Base-by-base conservation (phyloP, 1,284 basidiomycete species). In the Neonothopanus nambi region DNA sequence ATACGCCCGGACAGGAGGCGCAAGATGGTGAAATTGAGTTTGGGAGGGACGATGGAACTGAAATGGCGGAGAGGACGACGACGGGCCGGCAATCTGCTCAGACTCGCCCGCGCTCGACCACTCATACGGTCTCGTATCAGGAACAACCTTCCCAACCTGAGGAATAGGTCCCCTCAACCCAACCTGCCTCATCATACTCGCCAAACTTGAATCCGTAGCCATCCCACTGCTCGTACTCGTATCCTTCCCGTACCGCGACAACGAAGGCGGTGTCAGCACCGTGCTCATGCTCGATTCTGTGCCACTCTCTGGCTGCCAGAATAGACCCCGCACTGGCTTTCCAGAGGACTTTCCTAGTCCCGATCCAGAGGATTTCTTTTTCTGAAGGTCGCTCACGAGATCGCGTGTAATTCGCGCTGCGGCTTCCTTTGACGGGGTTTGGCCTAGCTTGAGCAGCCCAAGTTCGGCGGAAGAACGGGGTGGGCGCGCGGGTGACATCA, bases 401-500 rank as follows among this genome's bases (percentile, higher is more conserved):
- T 85, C 84, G 42, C 74, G 73, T 52, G 79, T 77, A 51, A 91
- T 89, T 13, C 85, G 77, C 17, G 78, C 73, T 1, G 87, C 87
- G 11, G 89, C 88, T 54, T 82, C 80, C 61, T 79, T 84, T 36
- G 70, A 75, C 3, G 87, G 83, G 5, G 81, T 84, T 55, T 75
- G 79, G 7, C 81, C 81, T 18, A 92, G 75, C 43, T 76, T 81
- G 13, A 82, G 68, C 17, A 78, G 69, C 23, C 75, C 77, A 1
- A 77, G 73, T 58, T 80, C 80, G 7, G 76, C 71, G 11, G 75
- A 73, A 0, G 79, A 79, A 50, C 82, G 78, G 8, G 83, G 78
- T 0, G 87, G 87, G n/a, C 87, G 80, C 2, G 85, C 85, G 55
- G 92, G 93, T 24, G 87, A 89, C 81, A 95, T 85, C 52, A 89